phyloP scores from a whole-genome alignment of 148 eudicot genomes.

The Nyssa sinensis region DNA sequence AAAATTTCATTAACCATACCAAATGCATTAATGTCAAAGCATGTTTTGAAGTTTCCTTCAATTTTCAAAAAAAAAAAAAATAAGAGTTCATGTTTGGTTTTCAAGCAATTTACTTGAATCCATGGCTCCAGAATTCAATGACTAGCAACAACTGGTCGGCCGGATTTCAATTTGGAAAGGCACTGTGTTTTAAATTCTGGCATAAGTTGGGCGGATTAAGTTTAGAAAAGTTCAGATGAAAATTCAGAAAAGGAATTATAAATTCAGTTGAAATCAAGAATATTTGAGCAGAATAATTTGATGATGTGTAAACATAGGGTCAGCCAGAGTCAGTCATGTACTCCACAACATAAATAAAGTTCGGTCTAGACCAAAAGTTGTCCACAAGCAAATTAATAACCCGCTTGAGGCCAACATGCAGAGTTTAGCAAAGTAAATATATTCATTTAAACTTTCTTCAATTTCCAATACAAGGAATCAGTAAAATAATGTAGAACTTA shows the following conservation, averaged over 20 bases:
- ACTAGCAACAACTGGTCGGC: not conserved
- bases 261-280: no score
- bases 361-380: not conserved
- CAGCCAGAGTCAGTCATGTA: not conserved
- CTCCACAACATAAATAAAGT: constrained; percentile 1
- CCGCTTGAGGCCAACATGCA: not conserved
- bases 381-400: not conserved
- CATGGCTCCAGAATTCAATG: no score
- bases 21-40: no score
- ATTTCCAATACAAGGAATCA: constrained; percentile 1
- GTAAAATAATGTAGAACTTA: not conserved
- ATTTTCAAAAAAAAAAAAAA: not conserved
- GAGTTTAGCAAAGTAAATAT: not conserved
- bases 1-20: not conserved
- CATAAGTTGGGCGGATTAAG: no score
- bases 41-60: not conserved
- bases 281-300: no score
- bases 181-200: no score
- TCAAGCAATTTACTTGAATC: not conserved
- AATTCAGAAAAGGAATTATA: not conserved
- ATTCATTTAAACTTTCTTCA: not conserved
- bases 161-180: not conserved
- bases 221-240: not conserved
- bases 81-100: not conserved
- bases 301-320: not conserved